Evolutionary conservation across 257 asterid species (phyloP).

Genomic region (Solanum virginianum): DNA sequence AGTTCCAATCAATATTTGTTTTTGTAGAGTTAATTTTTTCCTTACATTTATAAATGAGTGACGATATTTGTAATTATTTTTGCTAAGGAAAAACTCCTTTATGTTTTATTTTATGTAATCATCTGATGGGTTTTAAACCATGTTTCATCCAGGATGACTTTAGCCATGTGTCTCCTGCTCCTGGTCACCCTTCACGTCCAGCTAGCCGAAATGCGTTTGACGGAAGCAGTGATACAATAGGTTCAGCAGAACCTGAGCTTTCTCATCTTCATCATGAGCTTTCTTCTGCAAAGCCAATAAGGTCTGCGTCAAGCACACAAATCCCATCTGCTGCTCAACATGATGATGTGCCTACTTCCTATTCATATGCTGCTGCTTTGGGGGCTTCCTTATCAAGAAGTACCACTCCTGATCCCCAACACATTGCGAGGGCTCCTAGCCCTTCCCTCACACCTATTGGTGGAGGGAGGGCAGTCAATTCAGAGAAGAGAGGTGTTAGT

Average conservation of each 20-base stretch:
- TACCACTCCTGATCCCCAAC: slow-evolving; percentile 93
- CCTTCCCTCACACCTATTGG: slow-evolving; percentile 92
- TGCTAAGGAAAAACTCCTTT: background rate
- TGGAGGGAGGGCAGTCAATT: slow-evolving; percentile 46
- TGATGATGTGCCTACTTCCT: slow-evolving; percentile 41
- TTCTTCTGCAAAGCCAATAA: slow-evolving; percentile 33
- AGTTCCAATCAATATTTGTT: background rate
- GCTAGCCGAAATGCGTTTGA: slow-evolving; percentile 69
- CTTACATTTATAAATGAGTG: background rate
- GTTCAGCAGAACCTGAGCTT: slow-evolving; percentile 54
- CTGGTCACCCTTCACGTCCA: slow-evolving; percentile 77
- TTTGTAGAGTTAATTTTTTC: background rate
- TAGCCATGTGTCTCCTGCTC: slow-evolving; percentile 37
- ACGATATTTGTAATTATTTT: background rate
- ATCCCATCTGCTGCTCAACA: slow-evolving; percentile 43
- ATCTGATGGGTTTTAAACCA: background rate
- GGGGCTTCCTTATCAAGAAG: slow-evolving; percentile 90
- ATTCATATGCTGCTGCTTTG: slow-evolving; percentile 87
- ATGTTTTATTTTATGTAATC: background rate
- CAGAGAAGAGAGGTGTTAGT: slow-evolving; percentile 54
- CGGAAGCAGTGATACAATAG: slow-evolving; percentile 34
- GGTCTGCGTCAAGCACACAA: slow-evolving; percentile 33
- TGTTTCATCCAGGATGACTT: slow-evolving; percentile 59
- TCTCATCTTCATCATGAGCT: slow-evolving; percentile 44
- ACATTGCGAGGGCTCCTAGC: slow-evolving; percentile 73